A percentile compares a stretch with the other conserved stretches of the same genome.
Conservation (phyloP, 2,329 filamentous ascomycete genomes). For the Cordyceps javanica region DNA sequence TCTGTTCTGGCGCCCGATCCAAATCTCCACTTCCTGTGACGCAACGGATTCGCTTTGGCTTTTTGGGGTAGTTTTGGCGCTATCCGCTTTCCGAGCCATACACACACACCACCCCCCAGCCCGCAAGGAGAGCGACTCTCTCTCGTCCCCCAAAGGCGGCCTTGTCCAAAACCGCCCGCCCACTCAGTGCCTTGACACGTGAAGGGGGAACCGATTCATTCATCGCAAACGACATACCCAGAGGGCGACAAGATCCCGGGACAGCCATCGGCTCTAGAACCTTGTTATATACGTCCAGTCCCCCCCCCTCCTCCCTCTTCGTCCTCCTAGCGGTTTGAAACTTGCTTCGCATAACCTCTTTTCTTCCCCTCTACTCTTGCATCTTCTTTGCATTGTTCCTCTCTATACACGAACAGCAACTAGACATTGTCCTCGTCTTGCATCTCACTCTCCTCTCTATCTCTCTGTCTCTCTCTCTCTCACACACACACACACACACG, state of each 20-base stretch:
- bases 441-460: background rate
- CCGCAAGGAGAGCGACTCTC: background rate
- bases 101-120: background rate
- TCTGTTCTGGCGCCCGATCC: background rate
- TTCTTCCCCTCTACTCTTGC: background rate
- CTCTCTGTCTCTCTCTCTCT: background rate
- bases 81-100: constrained; percentile 11
- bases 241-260: constrained; percentile 9
- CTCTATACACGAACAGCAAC: background rate
- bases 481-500: constrained; percentile 9
- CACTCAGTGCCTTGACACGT: constrained; percentile 24
- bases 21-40: constrained; percentile 8
- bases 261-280: background rate
- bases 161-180: background rate
- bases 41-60: constrained; percentile 7
- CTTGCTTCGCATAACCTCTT: background rate
- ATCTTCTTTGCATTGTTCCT: background rate
- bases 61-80: constrained; percentile 8
- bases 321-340: background rate
- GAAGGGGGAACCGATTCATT: constrained; percentile 21
- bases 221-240: constrained; percentile 5
- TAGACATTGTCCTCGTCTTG: too few relatives aligned
- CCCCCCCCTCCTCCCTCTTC: background rate
- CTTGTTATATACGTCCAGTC: constrained; percentile 8
- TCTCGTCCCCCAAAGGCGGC: background rate